Conservation (phyloP, 2,329 filamentous ascomycete genomes). For the Allantophomopsis cytisporea region DNA sequence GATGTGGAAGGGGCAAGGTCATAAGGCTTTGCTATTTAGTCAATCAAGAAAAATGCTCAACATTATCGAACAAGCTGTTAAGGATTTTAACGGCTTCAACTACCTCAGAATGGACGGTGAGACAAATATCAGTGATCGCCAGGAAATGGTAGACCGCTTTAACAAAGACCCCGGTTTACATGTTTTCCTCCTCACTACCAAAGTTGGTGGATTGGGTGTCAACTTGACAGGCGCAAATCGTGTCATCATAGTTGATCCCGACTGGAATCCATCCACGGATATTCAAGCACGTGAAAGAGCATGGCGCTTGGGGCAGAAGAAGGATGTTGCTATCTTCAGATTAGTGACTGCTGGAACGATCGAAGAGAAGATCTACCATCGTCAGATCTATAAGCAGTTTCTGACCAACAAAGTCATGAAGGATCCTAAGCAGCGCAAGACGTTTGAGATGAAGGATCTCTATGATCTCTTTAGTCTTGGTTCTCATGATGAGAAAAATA, state of each 20-base stretch:
- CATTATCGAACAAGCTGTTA: slow-evolving; percentile 75
- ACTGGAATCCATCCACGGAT: slow-evolving; percentile 97
- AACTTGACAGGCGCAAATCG: slow-evolving; percentile 91
- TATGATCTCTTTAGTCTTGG: slow-evolving; percentile 84
- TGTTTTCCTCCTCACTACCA: slow-evolving; percentile 88
- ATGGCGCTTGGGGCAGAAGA: slow-evolving; percentile 90
- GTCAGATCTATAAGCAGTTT: slow-evolving; percentile 98
- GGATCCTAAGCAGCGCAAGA: slow-evolving; percentile 85
- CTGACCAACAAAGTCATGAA: slow-evolving; percentile 91
- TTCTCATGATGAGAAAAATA: slow-evolving; percentile 51
- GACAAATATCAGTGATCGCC: slow-evolving; percentile 79
- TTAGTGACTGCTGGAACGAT: slow-evolving; percentile 98
- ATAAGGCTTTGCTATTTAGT: slow-evolving; percentile 87
- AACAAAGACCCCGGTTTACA: slow-evolving; percentile 70
- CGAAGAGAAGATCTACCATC: slow-evolving; percentile 97
- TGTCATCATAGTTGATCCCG: slow-evolving; percentile 96
- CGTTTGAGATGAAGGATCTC: slow-evolving; percentile 78
- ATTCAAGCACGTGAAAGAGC: slow-evolving; percentile 89
- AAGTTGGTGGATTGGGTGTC: slow-evolving; percentile 85
- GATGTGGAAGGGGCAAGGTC: slow-evolving; percentile 72
- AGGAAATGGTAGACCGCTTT: slow-evolving; percentile 83
- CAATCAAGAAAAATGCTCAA: slow-evolving; percentile 94
- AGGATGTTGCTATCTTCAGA: slow-evolving; percentile 89
- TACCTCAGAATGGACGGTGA: slow-evolving; percentile 89
- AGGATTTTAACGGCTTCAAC: slow-evolving; percentile 51